phyloP scores from a whole-genome alignment of 192 early-diverging fungal species.

The Coemansia sp. region DNA sequence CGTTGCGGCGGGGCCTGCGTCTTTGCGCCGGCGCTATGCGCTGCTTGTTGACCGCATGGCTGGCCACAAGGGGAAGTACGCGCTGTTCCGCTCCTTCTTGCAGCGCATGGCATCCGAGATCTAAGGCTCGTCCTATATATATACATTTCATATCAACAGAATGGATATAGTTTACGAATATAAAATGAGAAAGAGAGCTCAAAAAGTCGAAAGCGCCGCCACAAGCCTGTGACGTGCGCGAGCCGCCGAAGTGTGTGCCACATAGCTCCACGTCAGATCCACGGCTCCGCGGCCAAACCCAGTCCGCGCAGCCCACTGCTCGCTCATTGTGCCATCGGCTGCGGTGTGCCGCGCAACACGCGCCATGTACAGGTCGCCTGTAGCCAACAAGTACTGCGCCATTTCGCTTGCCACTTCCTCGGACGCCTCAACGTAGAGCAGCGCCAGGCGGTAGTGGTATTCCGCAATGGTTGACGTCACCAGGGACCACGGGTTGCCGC shows the following conservation, averaged over 20 bases:
- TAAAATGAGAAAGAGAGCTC: neutral
- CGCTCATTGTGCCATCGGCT: slow-evolving; percentile 56
- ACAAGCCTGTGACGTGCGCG: slow-evolving; percentile 15
- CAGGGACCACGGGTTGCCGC: slow-evolving; percentile 78
- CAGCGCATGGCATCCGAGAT: slow-evolving; percentile 24
- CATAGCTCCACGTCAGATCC: slow-evolving; percentile 75
- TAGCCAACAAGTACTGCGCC: slow-evolving; percentile 36
- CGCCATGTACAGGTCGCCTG: slow-evolving; percentile 61
- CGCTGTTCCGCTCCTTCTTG: slow-evolving; percentile 34
- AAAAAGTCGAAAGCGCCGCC: neutral
- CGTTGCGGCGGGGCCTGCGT: slow-evolving; percentile 1
- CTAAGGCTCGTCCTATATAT: neutral
- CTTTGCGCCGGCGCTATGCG: slow-evolving; percentile 24
- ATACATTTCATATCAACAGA: too few relatives aligned
- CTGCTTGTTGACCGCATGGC: slow-evolving; percentile 42
- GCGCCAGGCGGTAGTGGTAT: slow-evolving; percentile 58
- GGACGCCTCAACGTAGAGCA: slow-evolving; percentile 21
- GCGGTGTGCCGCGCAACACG: slow-evolving; percentile 58
- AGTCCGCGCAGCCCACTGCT: slow-evolving; percentile 61
- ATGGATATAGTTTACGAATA: neutral
- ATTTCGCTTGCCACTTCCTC: slow-evolving; percentile 14
- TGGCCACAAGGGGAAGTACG: slow-evolving; percentile 45
- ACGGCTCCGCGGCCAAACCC: slow-evolving; percentile 63
- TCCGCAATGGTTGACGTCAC: slow-evolving; percentile 63
- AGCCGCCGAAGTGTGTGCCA: slow-evolving; percentile 44